Evolutionary conservation across 768 basidiomycete species (phyloP).

Genomic region (Collybia mongolica): DNA sequence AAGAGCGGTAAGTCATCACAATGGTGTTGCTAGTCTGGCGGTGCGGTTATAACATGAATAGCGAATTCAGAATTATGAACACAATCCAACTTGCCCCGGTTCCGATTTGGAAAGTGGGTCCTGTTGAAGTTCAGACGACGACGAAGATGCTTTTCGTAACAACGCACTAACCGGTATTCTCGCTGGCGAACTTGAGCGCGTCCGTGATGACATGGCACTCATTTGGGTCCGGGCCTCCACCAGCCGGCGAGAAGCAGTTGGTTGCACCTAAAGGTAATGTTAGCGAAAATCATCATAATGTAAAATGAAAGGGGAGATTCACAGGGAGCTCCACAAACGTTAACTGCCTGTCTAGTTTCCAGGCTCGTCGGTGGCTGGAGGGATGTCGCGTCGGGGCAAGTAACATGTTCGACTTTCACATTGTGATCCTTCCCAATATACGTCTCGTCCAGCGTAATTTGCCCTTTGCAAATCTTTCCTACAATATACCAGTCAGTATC

Average conservation of each 20-base stretch:
- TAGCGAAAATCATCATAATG: background rate
- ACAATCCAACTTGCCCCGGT: conserved; percentile 21
- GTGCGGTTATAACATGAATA: background rate
- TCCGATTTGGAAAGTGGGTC: conserved; percentile 28
- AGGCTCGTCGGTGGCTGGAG: conserved; percentile 10
- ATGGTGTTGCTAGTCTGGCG: conserved; percentile 33
- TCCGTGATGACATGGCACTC: conserved; percentile 50
- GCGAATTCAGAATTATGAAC: background rate
- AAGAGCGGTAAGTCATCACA: conserved; percentile 38
- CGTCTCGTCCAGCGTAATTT: conserved; percentile 21
- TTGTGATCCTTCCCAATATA: conserved; percentile 42
- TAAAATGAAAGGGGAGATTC: conserved; percentile 1
- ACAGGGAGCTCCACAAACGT: conserved; percentile 45
- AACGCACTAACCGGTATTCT: conserved; percentile 37
- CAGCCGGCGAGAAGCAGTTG: conserved; percentile 44
- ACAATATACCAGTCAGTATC: too few relatives aligned
- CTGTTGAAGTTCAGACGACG: conserved; percentile 11
- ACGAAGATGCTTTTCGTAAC: background rate
- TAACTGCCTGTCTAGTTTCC: conserved; percentile 25
- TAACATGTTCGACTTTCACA: conserved; percentile 34
- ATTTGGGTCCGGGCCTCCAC: conserved; percentile 46
- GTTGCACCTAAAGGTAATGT: conserved; percentile 28
- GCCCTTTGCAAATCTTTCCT: conserved; percentile 19
- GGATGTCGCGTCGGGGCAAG: conserved; percentile 25
- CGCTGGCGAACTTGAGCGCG: conserved; percentile 42